Base-by-base conservation (phyloP, 2,329 filamentous ascomycete species). In the Zymoseptoria crescenta region DNA sequence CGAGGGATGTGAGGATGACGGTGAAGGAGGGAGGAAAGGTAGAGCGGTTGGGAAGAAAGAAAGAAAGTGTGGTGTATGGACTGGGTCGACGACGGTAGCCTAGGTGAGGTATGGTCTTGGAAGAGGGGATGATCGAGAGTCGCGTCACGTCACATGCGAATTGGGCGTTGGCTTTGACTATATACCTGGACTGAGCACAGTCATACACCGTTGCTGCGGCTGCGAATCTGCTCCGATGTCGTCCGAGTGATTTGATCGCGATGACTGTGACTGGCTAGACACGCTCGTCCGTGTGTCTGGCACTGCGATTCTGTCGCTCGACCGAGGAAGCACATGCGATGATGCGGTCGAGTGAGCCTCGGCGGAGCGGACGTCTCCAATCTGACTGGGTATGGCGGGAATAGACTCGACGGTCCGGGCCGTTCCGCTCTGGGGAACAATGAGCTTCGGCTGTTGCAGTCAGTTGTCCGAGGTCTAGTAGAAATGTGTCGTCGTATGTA, bases 291-390 rank as follows among this genome's bases (percentile, higher is more conserved):
- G 52, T 52, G 50, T 30, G 45, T 35, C 54, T 57, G 55, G 30
- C 53, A 41, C 19, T 35, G 48, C 21, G 41, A 29, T 49, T 56
- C 54, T 54, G 9, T 1, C 30, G 8, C 30, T 54, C 49, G 60
- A 52, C 60, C 60, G 60, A 62, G 60, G 57, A 55, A 57, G 57
- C 60, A 62, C 54, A 62, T 62, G 60, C 53, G 52, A 29, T 56
- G 28, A 52, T 27, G 56, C 49, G 27, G n/a, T 54, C 19, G 49
- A 24, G 13, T 56, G 56, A 56, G 62, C 65, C 64, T 67, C 65
- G 65, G 65, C 58, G 63, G 56, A 65, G 62, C 35, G 65, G 65
- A 67, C 56, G 51, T 35, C 30, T 35, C 9, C 3, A 35, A 35
- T 8, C 30, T 35, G 30, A 35, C 30, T 35, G 30, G 30, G 30